A percentile compares a stretch with the other conserved stretches of the same genome.
Conservation (phyloP, 768 basidiomycete species). For the Auriscalpium vulgare region DNA sequence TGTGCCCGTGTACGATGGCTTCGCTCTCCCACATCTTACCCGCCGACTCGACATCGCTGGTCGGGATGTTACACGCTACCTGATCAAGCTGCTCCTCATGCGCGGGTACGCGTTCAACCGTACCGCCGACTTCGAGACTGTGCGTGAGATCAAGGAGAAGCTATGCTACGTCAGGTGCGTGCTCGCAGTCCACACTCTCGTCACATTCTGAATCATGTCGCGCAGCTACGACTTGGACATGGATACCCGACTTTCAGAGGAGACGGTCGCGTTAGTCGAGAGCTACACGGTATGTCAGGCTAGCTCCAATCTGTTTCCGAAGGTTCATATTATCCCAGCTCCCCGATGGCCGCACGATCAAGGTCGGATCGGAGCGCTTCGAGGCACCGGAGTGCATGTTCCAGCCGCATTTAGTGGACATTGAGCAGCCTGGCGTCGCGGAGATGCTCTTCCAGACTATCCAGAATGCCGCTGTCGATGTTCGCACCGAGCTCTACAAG, state of each 20-base stretch:
- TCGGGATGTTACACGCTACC: conserved; percentile 94
- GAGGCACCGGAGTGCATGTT: conserved; percentile 99
- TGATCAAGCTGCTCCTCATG: conserved; percentile 99
- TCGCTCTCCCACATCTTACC: conserved; percentile 90
- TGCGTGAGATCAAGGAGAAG: conserved; percentile 98
- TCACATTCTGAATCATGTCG: not conserved
- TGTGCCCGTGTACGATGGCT: conserved; percentile 97
- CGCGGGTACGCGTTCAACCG: conserved; percentile 99
- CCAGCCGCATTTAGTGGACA: conserved; percentile 95
- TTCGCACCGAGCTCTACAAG: conserved; percentile 89
- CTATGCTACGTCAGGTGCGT: conserved; percentile 91
- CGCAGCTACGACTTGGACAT: conserved; percentile 91
- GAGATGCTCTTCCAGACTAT: conserved; percentile 98
- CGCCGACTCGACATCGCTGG: conserved; percentile 95
- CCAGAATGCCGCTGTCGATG: conserved; percentile 83
- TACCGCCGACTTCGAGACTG: conserved; percentile 98
- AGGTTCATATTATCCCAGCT: conserved; percentile 22
- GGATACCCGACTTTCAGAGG: conserved; percentile 88
- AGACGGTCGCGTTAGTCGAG: conserved; percentile 94
- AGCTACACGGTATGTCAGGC: conserved; percentile 68
- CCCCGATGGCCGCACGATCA: conserved; percentile 85
- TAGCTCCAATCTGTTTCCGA: not conserved
- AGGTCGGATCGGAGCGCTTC: conserved; percentile 96
- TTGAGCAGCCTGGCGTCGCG: conserved; percentile 96
- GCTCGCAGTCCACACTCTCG: not conserved